Conservation (phyloP, 2,329 filamentous ascomycete genomes). For the Aspergillus proliferans region DNA sequence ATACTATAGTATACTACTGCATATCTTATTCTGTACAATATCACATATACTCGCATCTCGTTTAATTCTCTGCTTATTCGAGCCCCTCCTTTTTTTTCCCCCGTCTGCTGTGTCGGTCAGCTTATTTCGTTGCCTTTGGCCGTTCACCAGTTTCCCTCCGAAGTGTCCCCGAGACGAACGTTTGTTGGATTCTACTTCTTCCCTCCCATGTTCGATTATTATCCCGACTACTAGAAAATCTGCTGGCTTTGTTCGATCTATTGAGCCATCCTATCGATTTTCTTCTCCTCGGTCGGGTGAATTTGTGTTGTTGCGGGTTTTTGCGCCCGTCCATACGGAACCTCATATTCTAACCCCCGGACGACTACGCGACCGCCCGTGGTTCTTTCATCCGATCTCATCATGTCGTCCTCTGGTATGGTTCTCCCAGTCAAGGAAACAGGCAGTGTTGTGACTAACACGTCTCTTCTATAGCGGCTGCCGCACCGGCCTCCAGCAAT, state of each 20-base stretch:
- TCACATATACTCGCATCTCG: too few relatives aligned
- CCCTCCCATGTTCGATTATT: background rate
- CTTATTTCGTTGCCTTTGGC: background rate
- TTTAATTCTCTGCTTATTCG: too few relatives aligned
- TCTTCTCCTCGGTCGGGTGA: background rate
- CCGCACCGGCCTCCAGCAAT: slow-evolving; percentile 5
- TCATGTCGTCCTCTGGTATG: background rate
- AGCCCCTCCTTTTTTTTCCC: background rate
- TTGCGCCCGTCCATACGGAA: background rate
- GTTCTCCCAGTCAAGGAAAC: background rate
- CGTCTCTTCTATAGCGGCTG: background rate
- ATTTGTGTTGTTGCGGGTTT: background rate
- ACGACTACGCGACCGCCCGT: background rate
- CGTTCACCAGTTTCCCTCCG: background rate
- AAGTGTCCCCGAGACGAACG: too few relatives aligned
- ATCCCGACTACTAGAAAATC: background rate
- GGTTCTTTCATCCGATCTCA: background rate
- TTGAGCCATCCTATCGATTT: too few relatives aligned
- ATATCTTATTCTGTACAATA: too few relatives aligned
- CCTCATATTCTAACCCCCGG: background rate
- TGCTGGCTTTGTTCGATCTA: background rate
- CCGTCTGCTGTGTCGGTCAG: background rate
- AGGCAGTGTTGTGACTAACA: background rate
- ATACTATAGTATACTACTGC: too few relatives aligned
- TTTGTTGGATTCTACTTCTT: background rate